These are phyloP conservation scores for Solanum etuberosum DNA, from an alignment of 257 asterid genomes.

Conservation along the genomic window DNA sequence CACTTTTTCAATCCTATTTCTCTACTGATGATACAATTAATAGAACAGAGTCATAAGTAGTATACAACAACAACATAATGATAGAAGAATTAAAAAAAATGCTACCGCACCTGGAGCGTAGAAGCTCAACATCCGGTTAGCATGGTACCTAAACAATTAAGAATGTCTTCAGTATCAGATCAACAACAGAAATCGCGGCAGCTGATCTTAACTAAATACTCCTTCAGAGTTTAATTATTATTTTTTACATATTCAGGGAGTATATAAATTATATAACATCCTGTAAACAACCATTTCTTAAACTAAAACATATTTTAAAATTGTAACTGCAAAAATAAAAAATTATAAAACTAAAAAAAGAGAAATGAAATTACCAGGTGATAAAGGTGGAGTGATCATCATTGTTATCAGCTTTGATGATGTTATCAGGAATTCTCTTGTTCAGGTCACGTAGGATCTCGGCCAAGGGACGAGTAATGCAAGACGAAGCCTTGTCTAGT, in stretches of 20 bases:
- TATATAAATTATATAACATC: background rate
- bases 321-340: background rate
- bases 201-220: background rate
- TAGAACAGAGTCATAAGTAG: background rate
- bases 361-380: slow-evolving; percentile 41
- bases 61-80: background rate
- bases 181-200: background rate
- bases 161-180: slow-evolving; percentile 3
- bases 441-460: slow-evolving; percentile 94
- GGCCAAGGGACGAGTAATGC: slow-evolving; percentile 83
- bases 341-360: background rate
- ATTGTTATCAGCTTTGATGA: slow-evolving; percentile 41
- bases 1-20: background rate
- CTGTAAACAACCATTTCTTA: background rate
- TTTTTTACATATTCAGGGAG: background rate
- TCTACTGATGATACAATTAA: background rate
- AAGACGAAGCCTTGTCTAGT: slow-evolving; percentile 53
- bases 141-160: slow-evolving; percentile 72
- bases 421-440: slow-evolving; percentile 84
- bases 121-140: slow-evolving; percentile 95
- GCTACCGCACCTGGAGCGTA: slow-evolving; percentile 77
- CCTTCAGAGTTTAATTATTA: background rate
- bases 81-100: background rate
- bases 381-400: slow-evolving; percentile 47
- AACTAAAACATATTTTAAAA: background rate